A percentile compares a stretch with the other conserved stretches of the same genome.
Evolutionary conservation across 495 filamentous ascomycete genomes (phyloP).

Genomic region (Xylaria bambusicola): DNA sequence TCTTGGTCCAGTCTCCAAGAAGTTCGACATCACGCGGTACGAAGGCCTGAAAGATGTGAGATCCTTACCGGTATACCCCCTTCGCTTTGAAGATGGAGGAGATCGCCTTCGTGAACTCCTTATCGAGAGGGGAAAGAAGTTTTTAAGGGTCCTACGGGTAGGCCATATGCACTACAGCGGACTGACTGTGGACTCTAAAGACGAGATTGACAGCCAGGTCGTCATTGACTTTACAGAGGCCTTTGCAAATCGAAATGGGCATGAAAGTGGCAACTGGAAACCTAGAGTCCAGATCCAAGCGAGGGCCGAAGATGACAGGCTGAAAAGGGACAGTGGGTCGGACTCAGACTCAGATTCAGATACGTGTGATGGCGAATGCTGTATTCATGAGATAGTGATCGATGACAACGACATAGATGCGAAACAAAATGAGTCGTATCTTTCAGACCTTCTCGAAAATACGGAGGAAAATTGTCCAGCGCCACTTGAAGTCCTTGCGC

Average conservation of each 20-base stretch:
- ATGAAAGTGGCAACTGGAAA: constrained; percentile 14
- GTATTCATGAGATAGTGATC: no score
- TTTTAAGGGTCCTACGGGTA: constrained; percentile 27
- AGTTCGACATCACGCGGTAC: constrained; percentile 29
- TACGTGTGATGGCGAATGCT: no score
- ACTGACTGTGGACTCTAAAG: constrained; percentile 27
- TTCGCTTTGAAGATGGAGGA: constrained; percentile 28
- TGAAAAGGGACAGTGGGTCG: no score
- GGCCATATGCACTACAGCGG: constrained; percentile 40
- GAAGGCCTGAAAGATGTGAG: constrained; percentile 34
- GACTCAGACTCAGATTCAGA: no score
- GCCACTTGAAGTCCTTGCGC: no score
- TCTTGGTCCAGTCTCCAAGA: constrained; percentile 15
- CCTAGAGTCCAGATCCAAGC: background rate
- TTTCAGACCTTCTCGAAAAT: no score
- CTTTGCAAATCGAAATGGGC: constrained; percentile 17
- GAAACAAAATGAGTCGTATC: no score
- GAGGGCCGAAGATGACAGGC: no score
- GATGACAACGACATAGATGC: no score
- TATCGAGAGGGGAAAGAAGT: constrained; percentile 36
- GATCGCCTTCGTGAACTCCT: constrained; percentile 25
- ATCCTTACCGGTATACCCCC: constrained; percentile 39
- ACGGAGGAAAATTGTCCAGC: no score
- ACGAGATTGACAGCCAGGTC: constrained; percentile 49
- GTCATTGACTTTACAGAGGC: constrained; percentile 47